Conservation (phyloP, 2,329 filamentous ascomycete species). For the Fusarium avenaceum region DNA sequence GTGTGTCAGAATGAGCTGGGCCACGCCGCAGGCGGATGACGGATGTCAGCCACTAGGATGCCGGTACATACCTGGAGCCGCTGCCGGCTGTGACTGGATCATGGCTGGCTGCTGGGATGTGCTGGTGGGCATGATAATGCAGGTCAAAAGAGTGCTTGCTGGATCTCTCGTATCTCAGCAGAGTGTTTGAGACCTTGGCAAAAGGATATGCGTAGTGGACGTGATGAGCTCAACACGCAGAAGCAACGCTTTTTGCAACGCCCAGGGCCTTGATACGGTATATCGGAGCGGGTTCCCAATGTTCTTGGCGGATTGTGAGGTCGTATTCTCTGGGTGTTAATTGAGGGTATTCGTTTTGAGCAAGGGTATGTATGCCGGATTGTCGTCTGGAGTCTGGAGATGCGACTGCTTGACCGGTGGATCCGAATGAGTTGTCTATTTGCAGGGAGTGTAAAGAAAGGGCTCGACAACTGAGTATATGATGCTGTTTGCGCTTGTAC, state of each 20-base stretch:
- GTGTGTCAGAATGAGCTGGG: constrained; percentile 29
- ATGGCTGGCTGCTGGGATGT: constrained; percentile 46
- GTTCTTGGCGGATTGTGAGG: constrained; percentile 23
- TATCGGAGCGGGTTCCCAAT: constrained; percentile 21
- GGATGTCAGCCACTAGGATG: constrained; percentile 23
- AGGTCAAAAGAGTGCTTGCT: constrained; percentile 23
- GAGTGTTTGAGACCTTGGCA: constrained; percentile 22
- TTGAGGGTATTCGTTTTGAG: constrained; percentile 12
- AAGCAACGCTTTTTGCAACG: constrained; percentile 13
- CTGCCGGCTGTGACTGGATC: constrained; percentile 45
- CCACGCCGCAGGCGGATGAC: constrained; percentile 25
- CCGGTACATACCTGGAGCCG: constrained; percentile 45
- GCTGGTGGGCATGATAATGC: constrained; percentile 35
- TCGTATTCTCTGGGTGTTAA: constrained; percentile 28
- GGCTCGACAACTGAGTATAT: not conserved
- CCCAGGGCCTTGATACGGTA: constrained; percentile 12
- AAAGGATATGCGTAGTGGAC: not conserved
- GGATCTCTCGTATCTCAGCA: constrained; percentile 38
- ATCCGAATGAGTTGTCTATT: constrained; percentile 17
- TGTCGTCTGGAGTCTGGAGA: constrained; percentile 16
- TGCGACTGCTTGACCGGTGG: constrained; percentile 29
- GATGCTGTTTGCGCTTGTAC: not conserved
- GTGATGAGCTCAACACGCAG: constrained; percentile 19
- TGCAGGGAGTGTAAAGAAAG: constrained; percentile 20
- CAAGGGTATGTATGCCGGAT: constrained; percentile 33